Conservation (phyloP, 768 basidiomycete species). For the Lentinula aciculospora region DNA sequence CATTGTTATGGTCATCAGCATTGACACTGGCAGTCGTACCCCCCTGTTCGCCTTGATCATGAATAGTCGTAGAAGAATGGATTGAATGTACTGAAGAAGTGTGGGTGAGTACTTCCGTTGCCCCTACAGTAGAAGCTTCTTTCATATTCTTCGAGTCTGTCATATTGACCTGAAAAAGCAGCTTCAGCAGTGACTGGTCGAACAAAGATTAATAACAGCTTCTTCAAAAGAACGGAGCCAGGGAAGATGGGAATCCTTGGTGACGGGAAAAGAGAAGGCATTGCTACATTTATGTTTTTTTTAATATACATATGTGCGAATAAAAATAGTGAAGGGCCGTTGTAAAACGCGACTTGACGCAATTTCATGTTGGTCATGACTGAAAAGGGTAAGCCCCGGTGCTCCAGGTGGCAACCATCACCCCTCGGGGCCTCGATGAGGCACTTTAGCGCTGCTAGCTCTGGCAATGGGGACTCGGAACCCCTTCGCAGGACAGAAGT, state of each 20-base stretch:
- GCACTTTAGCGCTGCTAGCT: no score
- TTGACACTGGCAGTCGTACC: neutral
- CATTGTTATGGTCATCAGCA: neutral
- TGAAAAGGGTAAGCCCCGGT: neutral
- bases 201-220: neutral
- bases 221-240: neutral
- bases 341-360: slow-evolving; percentile 1
- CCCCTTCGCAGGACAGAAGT: no score
- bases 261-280: neutral
- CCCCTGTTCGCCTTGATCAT: neutral
- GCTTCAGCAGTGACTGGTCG: no score
- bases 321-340: neutral
- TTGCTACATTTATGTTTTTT: neutral
- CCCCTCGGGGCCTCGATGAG: no score
- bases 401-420: no score
- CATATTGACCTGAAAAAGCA: neutral
- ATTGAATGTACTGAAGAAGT: neutral
- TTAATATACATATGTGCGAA: neutral
- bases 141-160: neutral
- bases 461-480: no score
- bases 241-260: neutral
- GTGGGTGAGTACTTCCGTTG: neutral
- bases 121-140: neutral
- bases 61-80: neutral
- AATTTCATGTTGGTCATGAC: slow-evolving; percentile 1